Percentiles rank a stretch among this genome's conserved stretches.
These are phyloP conservation scores for Fagopyrum homotropicum DNA, from an alignment of 148 eudicot species.

Conservation along the genomic window DNA sequence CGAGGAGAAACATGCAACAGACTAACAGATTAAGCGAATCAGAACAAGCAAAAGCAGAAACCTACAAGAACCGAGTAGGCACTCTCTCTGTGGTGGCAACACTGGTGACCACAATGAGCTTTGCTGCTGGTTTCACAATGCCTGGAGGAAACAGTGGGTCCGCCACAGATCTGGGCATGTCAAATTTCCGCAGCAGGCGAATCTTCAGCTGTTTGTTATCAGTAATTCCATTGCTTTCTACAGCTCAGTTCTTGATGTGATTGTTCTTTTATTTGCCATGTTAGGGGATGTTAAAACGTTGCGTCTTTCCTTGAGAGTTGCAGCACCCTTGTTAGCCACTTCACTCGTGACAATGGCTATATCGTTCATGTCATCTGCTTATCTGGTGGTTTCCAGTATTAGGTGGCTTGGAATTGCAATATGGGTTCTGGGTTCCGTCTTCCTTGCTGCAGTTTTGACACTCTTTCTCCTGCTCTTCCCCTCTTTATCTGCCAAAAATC, in stretches of 20 bases:
- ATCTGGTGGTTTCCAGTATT: conserved; percentile 25
- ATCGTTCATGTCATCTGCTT: conserved; percentile 38
- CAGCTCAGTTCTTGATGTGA: conserved; percentile 28
- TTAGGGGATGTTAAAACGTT: conserved; percentile 26
- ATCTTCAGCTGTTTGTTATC: conserved; percentile 28
- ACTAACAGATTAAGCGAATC: background rate
- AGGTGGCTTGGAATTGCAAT: conserved; percentile 33
- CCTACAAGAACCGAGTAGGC: conserved; percentile 23
- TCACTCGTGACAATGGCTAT: conserved; percentile 39
- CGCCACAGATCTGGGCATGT: conserved; percentile 19
- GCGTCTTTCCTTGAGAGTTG: conserved; percentile 20
- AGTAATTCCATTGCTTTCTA: conserved; percentile 38
- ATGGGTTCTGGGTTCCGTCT: conserved; percentile 25
- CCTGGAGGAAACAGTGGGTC: conserved; percentile 29
- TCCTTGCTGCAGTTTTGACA: conserved; percentile 6
- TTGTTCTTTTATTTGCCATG: conserved; percentile 40
- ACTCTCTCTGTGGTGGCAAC: conserved; percentile 29
- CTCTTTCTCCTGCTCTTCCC: background rate
- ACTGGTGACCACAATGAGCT: conserved; percentile 31
- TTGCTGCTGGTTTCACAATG: conserved; percentile 32
- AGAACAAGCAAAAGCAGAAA: conserved; percentile 6
- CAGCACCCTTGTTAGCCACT: conserved; percentile 31
- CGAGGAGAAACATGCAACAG: background rate
- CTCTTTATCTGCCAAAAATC: background rate
- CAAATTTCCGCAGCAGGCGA: conserved; percentile 16